Evolutionary conservation across 2,329 filamentous ascomycete species (phyloP), one percentile per base, ranked within the genome.

Genomic region (Ceratocystis harringtonii): DNA sequence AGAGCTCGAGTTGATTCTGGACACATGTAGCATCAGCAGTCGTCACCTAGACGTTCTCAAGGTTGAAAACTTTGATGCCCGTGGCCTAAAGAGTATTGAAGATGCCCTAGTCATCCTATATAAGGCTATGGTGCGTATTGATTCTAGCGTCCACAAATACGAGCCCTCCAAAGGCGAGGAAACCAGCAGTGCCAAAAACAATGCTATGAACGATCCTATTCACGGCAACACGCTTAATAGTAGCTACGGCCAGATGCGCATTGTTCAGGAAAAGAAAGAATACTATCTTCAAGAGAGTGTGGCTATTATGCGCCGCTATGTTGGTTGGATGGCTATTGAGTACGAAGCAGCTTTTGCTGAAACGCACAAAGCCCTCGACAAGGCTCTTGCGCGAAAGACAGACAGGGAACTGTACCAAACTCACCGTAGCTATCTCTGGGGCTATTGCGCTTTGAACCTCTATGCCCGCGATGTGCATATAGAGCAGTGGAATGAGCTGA

Each of bases 251-350:
- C 87, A 90, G 70, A 97, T 99, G 92, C 86, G 89, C 65, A 92
- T 95, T 50, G 84, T 99, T 30, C 89, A 91, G 70, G 91, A 97
- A 74, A 96, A 96, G 81, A 94, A 91, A 74, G 88, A 95, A 69
- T 87, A 90, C 72, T 99, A 96, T 72, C 79, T 86, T 66, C 80
- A 84, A 15, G 89, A 95, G 73, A 90, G 87, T 69, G 78, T 81
- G 25, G 76, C 83, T 64, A 96, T 97, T 73, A 81, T 96, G 71
- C 84, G 86, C 68, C 84, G 92, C 60, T 79, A 96, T 15, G 85
- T 88, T 69, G 86, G 89, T 63, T 92, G 92, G 73, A 88, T 97
- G 82, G 84, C 86, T 22, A 81, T 86, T 60, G 88, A 89, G 67
- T 96, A 96, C 71, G 87, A 88, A 61, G 81, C 85, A 67, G 86